Evolutionary conservation across 2,329 filamentous ascomycete genomes (phyloP), one percentile per base, ranked within the genome.

Genomic region (Cercospora zeina): DNA sequence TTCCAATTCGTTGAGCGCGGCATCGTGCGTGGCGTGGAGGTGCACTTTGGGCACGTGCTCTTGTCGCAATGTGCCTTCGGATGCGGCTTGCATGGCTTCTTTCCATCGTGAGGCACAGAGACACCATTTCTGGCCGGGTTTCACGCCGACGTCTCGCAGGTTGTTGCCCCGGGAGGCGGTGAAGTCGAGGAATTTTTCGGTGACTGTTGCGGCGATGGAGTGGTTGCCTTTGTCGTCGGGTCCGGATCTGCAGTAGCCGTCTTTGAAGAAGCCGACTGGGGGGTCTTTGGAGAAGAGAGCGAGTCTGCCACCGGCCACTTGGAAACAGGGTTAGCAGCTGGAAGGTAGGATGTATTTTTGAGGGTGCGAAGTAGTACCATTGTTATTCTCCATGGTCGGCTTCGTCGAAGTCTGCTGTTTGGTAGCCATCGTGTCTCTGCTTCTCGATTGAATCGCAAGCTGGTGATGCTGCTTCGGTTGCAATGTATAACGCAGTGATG

Each of bases 371-470:
- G 31, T 8, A 36, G 30, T 65, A 68, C 66, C 66, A 54, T 63
- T 67, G 45, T 68, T 67, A 62, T 68, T 63, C 65, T 67, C 65
- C 62, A 68, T 65, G 34, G 56, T 67, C 11, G 66, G 65, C 62
- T 67, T 68, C 47, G 65, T 68, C 14, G 66, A 68, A 11, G 63
- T 68, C 24, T 67, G 62, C 30, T 61, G 57, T 34, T 67, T 65
- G 37, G 54, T 49, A 27, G 65, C 61, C 61, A 65, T 67, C 14
- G 16, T 53, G 42, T 47, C 51, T 24, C 1, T 14, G 21, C 21
- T 37, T 34, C 24, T 16, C 30, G 45, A 33, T 13, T 50, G n/a
- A n/a, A 11, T 50, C 9, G 13, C 21, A 21, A n/a, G n/a, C n/a
- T n/a, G n/a, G n/a, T n/a, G n/a, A 36, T 58, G 19, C 30, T 9